Evolutionary conservation across 2,329 filamentous ascomycete species (phyloP), one percentile per base, ranked within the genome.

Genomic region (Aspergillus sp.): DNA sequence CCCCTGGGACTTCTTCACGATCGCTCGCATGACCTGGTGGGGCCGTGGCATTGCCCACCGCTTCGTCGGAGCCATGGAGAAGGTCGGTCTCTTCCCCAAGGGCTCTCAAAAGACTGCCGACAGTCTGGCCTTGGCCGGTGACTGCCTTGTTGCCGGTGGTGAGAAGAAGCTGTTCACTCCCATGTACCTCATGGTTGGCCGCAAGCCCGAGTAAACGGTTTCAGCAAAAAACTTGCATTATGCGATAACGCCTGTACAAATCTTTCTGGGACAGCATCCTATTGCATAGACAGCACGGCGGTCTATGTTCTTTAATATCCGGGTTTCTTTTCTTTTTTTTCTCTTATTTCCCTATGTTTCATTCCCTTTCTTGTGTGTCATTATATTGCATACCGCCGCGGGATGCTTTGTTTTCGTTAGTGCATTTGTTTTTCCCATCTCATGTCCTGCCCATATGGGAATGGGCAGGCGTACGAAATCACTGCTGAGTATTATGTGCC

Each of bases 41-140:
- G 94, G 91, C 57, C 88, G 94, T 68, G 82, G 85, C 32, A 70
- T 91, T 19, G 87, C 91, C 52, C 92, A 97, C 80, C 86, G 84
- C 70, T 85, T 96, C 58, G 87, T 94, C 41, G 91, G 91, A 58
- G 74, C 85, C 15, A 81, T 97, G 67, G 94, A 98, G 83, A 86
- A 77, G 63, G 71, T 95, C 55, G 84, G 87, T 50, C 71, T 97
- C 39, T 91, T 92, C 17, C 94, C 94, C 38, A 82, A 80, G 56
- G 94, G 94, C 52, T 96, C 92, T 51, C 91, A 92, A 81, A 97
- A 96, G 87, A 97, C 92, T n/a, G 93, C 92, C 10, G 90, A 97
- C 79, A 92, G 90, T 72, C 80, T 98, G 71, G 92, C 90, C 5
- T 73, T 88, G 60, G 93, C 91, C 32, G 92, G 87, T 10, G 93